Percentiles rank a stretch among this genome's conserved stretches.
Conservation (phyloP, 257 asterid species). For the Leonotis leonurus region DNA sequence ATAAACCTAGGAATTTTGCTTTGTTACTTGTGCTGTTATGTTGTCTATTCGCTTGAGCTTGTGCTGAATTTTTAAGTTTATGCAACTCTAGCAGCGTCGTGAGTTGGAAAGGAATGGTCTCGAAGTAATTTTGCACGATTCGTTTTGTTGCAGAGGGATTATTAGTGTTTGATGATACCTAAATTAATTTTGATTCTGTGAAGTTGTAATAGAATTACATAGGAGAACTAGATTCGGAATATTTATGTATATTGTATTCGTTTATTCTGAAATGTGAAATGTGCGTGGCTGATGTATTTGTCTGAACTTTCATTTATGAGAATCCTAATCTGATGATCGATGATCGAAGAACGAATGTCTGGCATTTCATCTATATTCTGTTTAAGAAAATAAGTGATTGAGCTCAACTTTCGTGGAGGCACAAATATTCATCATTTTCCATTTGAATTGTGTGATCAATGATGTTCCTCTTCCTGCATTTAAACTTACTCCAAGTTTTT, state of each 20-base stretch:
- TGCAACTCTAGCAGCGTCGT: not conserved
- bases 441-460: not conserved
- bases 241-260: not conserved
- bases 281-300: not conserved
- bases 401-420: not conserved
- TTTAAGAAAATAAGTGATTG: not conserved
- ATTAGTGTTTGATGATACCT: not conserved
- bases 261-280: not conserved
- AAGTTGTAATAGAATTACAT: not conserved
- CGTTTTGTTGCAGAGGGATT: not conserved
- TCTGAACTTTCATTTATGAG: not conserved
- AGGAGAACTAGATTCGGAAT: not conserved
- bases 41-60: not conserved
- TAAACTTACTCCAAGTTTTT: not conserved
- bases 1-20: not conserved
- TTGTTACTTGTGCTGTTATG: not conserved
- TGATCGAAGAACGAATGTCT: not conserved
- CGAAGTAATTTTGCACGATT: not conserved
- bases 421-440: not conserved
- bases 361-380: not conserved
- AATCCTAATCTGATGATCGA: not conserved
- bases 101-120: not conserved
- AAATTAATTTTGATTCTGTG: not conserved
- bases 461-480: not conserved
- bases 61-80: constrained; percentile 8